Conservation (phyloP, 495 filamentous ascomycete genomes). For the Penicillium coffeae region DNA sequence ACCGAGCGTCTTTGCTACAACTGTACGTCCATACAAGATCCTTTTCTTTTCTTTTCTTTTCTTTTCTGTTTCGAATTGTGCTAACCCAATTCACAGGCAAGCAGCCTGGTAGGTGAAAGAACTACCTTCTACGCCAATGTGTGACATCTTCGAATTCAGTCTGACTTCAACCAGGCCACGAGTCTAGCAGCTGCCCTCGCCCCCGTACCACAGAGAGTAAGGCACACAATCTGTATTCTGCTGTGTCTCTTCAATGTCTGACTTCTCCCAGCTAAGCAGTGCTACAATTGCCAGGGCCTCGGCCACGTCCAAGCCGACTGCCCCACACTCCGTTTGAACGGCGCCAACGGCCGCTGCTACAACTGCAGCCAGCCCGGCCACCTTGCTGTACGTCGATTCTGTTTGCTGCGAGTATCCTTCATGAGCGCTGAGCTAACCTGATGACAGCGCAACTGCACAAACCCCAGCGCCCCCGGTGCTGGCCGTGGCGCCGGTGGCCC, state of each 20-base stretch:
- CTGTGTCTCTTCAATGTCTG: constrained; percentile 21
- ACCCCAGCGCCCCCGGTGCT: constrained; percentile 52
- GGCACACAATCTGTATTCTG: constrained; percentile 17
- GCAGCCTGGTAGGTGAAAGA: constrained; percentile 64
- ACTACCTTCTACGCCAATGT: neutral
- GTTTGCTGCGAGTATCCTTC: neutral
- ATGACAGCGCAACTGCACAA: constrained; percentile 76
- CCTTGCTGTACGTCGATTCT: constrained; percentile 60
- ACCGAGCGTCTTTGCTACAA: constrained; percentile 99
- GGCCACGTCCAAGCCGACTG: constrained; percentile 99
- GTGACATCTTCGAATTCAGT: constrained; percentile 16
- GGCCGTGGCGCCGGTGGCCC: constrained; percentile 56
- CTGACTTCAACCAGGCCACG: constrained; percentile 69
- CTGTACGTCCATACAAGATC: constrained; percentile 70
- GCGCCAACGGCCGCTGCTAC: constrained; percentile 85
- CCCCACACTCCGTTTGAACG: constrained; percentile 90
- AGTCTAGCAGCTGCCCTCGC: constrained; percentile 94
- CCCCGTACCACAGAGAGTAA: constrained; percentile 92
- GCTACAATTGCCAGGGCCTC: constrained; percentile 98
- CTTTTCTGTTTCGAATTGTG: neutral
- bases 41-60: constrained; percentile 7
- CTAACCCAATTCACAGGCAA: constrained; percentile 56
- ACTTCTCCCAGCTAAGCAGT: constrained; percentile 75
- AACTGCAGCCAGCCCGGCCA: constrained; percentile 91
- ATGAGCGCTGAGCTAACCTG: neutral